Conservation (phyloP, 768 basidiomycete genomes). For the Phaeolepiota aurea region DNA sequence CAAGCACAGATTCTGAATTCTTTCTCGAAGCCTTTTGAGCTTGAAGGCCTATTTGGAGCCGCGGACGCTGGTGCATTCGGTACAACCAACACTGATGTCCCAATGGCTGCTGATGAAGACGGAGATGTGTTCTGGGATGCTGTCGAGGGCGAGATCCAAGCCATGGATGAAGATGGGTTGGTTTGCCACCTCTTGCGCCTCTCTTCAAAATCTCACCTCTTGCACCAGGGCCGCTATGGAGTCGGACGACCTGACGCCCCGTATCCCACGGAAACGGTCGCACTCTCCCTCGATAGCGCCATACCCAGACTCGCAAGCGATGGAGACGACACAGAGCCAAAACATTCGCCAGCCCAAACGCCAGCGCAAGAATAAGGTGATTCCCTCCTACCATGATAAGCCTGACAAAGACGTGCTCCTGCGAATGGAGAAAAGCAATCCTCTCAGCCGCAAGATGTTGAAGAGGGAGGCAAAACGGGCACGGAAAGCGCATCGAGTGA, state of each 20-base stretch:
- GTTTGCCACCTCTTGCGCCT: constrained; percentile 14
- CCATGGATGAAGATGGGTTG: constrained; percentile 33
- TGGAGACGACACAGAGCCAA: constrained; percentile 9
- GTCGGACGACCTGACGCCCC: constrained; percentile 23
- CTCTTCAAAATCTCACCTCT: not conserved
- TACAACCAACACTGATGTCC: constrained; percentile 30
- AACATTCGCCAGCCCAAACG: constrained; percentile 47
- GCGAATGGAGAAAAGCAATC: constrained; percentile 47
- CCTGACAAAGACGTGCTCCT: constrained; percentile 36
- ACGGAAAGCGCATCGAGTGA: constrained; percentile 39
- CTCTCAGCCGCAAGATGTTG: constrained; percentile 47
- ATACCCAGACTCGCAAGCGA: not conserved
- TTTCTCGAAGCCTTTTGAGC: constrained; percentile 72
- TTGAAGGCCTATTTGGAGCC: constrained; percentile 71
- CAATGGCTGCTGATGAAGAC: constrained; percentile 36
- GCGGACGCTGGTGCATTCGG: constrained; percentile 80
- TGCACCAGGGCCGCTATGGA: constrained; percentile 22
- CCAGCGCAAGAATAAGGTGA: constrained; percentile 45
- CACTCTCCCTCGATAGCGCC: constrained; percentile 25
- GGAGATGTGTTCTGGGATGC: constrained; percentile 35
- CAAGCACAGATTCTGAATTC: constrained; percentile 69
- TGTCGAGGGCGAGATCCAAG: constrained; percentile 20
- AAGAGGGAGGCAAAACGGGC: constrained; percentile 61
- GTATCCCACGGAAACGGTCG: constrained; percentile 28
- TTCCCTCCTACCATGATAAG: constrained; percentile 43